Evolutionary conservation across 2,329 filamentous ascomycete genomes (phyloP).

Genomic region (Hypoxylon rubiginosum): DNA sequence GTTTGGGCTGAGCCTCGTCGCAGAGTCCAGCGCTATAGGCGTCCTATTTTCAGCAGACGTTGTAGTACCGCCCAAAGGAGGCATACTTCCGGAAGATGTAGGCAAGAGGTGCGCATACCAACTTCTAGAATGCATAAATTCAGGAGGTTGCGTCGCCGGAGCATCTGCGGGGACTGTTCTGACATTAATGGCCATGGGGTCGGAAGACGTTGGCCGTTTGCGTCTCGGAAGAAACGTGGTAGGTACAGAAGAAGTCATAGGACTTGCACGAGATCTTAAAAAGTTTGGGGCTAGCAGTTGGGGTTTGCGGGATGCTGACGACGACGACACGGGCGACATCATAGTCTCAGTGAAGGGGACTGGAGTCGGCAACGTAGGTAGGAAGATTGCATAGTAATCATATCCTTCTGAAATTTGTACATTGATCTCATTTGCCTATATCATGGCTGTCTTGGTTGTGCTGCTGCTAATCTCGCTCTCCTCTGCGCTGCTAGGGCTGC

Average conservation of each 20-base stretch:
- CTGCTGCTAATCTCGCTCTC: slow-evolving; percentile 53
- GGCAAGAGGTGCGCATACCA: slow-evolving; percentile 91
- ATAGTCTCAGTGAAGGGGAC: slow-evolving; percentile 92
- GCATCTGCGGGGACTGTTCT: slow-evolving; percentile 81
- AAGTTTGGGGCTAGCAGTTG: slow-evolving; percentile 92
- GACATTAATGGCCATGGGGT: slow-evolving; percentile 97
- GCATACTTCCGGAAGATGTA: slow-evolving; percentile 89
- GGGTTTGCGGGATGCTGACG: slow-evolving; percentile 83
- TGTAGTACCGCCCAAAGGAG: slow-evolving; percentile 79
- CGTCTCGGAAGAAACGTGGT: slow-evolving; percentile 85
- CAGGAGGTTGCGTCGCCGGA: slow-evolving; percentile 84
- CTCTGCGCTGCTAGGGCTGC: slow-evolving; percentile 65
- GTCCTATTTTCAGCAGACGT: slow-evolving; percentile 91
- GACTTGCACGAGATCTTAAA: slow-evolving; percentile 84
- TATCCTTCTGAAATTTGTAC: slow-evolving; percentile 49
- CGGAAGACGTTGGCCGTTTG: slow-evolving; percentile 91
- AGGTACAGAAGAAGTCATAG: slow-evolving; percentile 83
- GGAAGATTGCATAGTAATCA: slow-evolving; percentile 77
- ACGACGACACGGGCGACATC: slow-evolving; percentile 78
- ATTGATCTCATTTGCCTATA: slow-evolving; percentile 39
- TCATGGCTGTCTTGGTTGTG: slow-evolving; percentile 47
- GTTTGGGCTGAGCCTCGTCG: slow-evolving; percentile 90
- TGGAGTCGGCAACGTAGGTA: slow-evolving; percentile 93
- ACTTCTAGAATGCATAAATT: slow-evolving; percentile 83
- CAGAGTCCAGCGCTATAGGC: slow-evolving; percentile 86